phyloP scores from a whole-genome alignment of 1,284 basidiomycete species.

The Xanthoconium separans region DNA sequence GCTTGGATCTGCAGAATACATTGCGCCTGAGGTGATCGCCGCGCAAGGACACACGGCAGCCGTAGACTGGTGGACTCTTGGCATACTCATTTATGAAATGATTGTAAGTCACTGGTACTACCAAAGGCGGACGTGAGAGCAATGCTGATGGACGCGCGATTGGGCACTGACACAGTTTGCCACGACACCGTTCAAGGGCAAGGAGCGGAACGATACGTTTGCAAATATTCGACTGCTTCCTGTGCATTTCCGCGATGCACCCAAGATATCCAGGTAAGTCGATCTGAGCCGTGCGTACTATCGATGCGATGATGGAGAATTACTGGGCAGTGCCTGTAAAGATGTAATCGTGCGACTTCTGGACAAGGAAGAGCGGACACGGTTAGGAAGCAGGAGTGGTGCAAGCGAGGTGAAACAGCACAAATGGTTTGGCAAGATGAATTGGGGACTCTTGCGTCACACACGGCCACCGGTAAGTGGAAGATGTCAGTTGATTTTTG shows the following conservation, averaged over 20 bases:
- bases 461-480: slow-evolving; percentile 85
- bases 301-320: slow-evolving; percentile 10
- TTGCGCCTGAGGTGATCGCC: slow-evolving; percentile 98
- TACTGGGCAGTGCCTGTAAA: slow-evolving; percentile 69
- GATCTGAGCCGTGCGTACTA: not conserved
- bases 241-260: slow-evolving; percentile 86
- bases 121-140: slow-evolving; percentile 15
- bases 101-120: slow-evolving; percentile 70
- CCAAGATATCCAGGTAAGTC: slow-evolving; percentile 80
- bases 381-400: slow-evolving; percentile 89
- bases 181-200: slow-evolving; percentile 98
- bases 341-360: slow-evolving; percentile 86
- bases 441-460: slow-evolving; percentile 95
- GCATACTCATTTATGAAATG: slow-evolving; percentile 99
- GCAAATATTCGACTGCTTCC: slow-evolving; percentile 89
- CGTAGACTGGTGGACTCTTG: slow-evolving; percentile 99
- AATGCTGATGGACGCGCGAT: slow-evolving; percentile 17
- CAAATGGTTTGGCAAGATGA: slow-evolving; percentile 96
- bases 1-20: slow-evolving; percentile 74
- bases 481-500: slow-evolving; percentile 4
- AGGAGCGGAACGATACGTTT: slow-evolving; percentile 94
- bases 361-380: slow-evolving; percentile 90
- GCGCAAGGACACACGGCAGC: slow-evolving; percentile 97
- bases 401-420: slow-evolving; percentile 99
- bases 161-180: slow-evolving; percentile 65